Percentiles rank a stretch among this genome's conserved stretches.
Evolutionary conservation across 345 rosid genomes (phyloP).

Genomic region (Eucalyptus pauciflora): DNA sequence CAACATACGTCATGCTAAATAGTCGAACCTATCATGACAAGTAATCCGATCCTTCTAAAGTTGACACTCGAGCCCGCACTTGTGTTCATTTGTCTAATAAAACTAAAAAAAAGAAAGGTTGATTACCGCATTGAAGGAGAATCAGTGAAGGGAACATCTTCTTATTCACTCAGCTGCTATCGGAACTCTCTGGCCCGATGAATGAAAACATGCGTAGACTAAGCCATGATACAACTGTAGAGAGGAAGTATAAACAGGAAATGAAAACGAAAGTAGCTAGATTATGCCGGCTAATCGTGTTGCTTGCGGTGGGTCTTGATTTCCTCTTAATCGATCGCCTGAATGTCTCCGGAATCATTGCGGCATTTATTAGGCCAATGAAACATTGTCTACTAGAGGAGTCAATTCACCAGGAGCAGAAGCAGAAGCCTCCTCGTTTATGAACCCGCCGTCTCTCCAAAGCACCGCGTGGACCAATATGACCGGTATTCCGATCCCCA

Average conservation of each 20-base stretch:
- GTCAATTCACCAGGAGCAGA: background rate
- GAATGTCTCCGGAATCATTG: no score
- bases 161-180: background rate
- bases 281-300: background rate
- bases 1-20: background rate
- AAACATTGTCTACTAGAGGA: background rate
- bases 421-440: background rate
- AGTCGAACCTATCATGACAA: background rate
- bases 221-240: background rate
- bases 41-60: background rate
- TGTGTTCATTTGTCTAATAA: background rate
- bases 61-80: background rate
- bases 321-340: no score
- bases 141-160: background rate
- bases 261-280: background rate
- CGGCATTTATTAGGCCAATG: no score
- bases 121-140: background rate
- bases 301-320: no score
- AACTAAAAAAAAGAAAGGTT: no score
- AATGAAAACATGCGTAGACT: background rate
- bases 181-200: background rate
- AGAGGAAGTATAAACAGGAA: background rate
- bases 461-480: constrained; percentile 10
- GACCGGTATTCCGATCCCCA: background rate
- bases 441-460: background rate